A percentile compares a stretch with the other conserved stretches of the same genome.
phyloP scores from a whole-genome alignment of 495 filamentous ascomycete species.

The Friedmanniomyces endolithicus region DNA sequence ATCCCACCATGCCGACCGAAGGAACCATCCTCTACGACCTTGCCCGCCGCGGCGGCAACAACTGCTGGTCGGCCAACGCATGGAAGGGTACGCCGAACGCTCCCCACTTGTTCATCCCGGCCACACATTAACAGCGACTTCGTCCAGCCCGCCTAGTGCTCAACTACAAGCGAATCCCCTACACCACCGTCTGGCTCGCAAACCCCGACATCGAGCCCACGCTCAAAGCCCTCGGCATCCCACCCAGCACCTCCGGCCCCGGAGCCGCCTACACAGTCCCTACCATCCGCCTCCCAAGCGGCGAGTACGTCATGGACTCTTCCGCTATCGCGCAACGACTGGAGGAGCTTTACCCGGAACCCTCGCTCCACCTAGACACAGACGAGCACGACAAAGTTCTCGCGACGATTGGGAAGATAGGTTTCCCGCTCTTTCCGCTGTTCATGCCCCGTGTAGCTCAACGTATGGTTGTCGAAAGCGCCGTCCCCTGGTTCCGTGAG shows the following conservation, averaged over 20 bases:
- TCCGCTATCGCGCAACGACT: constrained; percentile 39
- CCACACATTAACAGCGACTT: neutral
- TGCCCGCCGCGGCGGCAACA: constrained; percentile 34
- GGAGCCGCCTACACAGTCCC: constrained; percentile 42
- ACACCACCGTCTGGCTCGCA: constrained; percentile 52
- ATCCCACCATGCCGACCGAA: constrained; percentile 1
- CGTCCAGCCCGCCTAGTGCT: constrained; percentile 41
- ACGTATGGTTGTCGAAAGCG: constrained; percentile 31
- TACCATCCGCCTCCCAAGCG: constrained; percentile 38
- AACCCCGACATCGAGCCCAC: constrained; percentile 45
- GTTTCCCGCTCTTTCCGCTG: constrained; percentile 21
- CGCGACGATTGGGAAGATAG: constrained; percentile 11
- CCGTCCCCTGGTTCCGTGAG: constrained; percentile 34
- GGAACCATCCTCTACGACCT: constrained; percentile 39
- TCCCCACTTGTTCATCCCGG: neutral
- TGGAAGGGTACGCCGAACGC: constrained; percentile 43
- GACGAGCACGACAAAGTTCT: constrained; percentile 30
- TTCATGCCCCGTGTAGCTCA: constrained; percentile 30
- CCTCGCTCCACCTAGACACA: constrained; percentile 39
- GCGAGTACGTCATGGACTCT: constrained; percentile 45
- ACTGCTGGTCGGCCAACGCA: constrained; percentile 46
- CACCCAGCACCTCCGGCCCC: constrained; percentile 30
- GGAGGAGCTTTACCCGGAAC: constrained; percentile 40
- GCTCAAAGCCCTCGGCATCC: constrained; percentile 32
- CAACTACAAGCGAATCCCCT: constrained; percentile 49